Evolutionary conservation across 2,329 filamentous ascomycete species (phyloP), one percentile per base, ranked within the genome.

Genomic region (Fusarium sp.): DNA sequence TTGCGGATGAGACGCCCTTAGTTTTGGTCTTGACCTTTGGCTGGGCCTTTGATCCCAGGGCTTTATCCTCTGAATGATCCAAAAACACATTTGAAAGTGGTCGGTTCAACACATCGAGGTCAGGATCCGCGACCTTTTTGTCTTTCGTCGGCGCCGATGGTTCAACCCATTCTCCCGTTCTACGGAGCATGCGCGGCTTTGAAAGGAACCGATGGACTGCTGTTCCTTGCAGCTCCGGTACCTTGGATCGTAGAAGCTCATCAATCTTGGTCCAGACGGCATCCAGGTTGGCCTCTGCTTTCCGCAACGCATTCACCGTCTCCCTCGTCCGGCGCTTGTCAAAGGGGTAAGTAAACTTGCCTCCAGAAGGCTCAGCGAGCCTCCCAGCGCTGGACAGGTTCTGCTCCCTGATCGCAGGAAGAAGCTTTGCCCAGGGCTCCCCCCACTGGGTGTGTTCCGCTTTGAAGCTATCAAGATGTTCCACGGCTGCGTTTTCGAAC

Each of bases 111-210:
- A 16, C 11, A 12, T 58, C 58, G 16, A 17, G 6, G 7, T 29
- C 27, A 4, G 9, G 35, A 8, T 59, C 69, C 12, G 35, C 5
- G 27, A 58, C 24, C 9, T n/a, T 42, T 35, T 62, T 69, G 6
- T 33, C 24, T 9, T 38, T 27, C 6, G 49, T 35, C 20, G 71
- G 17, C 27, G 11, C 46, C 9, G 74, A 44, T 0, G 82, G 81
- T 61, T 87, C 84, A 31, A 82, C 72, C 86, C 87, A 90, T 14
- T 84, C 81, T 1, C 84, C 80, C 0, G 87, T 90, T n/a, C 88
- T 82, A 33, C 84, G 83, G 8, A 90, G 73, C 2, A 69, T 73
- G 5, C 84, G 83, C 0, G 70, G 53, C 33, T 82, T 77, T 0
- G 79, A 79, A 5, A 86, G 72, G 0, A 85, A 66, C 2, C 69